Percentiles rank a stretch among this genome's conserved stretches.
Conservation (phyloP, 2,329 filamentous ascomycete species). For the Thelonectria rubi region DNA sequence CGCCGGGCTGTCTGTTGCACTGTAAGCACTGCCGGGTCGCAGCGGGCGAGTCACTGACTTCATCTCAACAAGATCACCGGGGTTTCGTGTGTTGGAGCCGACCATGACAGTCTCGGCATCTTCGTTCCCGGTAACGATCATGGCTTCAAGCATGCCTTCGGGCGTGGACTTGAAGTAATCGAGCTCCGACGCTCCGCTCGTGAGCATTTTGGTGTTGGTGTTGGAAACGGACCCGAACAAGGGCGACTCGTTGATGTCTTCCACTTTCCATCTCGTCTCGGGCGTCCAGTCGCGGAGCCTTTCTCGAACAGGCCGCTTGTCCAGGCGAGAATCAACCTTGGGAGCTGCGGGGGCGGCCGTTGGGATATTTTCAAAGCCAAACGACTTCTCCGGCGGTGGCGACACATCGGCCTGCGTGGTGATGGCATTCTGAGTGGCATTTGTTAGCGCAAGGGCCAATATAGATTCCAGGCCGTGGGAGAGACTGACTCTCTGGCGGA, state of each 20-base stretch:
- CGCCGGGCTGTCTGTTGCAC: slow-evolving; percentile 43
- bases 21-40: slow-evolving; percentile 23
- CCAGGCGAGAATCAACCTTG: not conserved
- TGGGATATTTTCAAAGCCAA: slow-evolving; percentile 31
- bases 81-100: slow-evolving; percentile 40
- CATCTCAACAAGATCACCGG: slow-evolving; percentile 64
- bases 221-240: slow-evolving; percentile 45
- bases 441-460: slow-evolving; percentile 6
- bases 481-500: slow-evolving; percentile 28
- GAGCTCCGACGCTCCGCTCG: slow-evolving; percentile 46
- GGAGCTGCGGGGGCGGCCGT: slow-evolving; percentile 21
- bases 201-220: slow-evolving; percentile 45
- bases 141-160: slow-evolving; percentile 37
- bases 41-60: slow-evolving; percentile 41
- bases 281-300: slow-evolving; percentile 36
- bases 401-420: slow-evolving; percentile 12
- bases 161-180: slow-evolving; percentile 41
- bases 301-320: slow-evolving; percentile 34
- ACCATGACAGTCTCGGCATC: slow-evolving; percentile 41
- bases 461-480: not conserved
- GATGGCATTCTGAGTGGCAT: slow-evolving; percentile 23
- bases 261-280: slow-evolving; percentile 7
- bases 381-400: slow-evolving; percentile 13
- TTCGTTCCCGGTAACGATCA: slow-evolving; percentile 39
- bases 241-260: slow-evolving; percentile 35